These are phyloP conservation scores for Rhododendron griersonianum DNA, from an alignment of 148 eudicot genomes.

Conservation along the genomic window DNA sequence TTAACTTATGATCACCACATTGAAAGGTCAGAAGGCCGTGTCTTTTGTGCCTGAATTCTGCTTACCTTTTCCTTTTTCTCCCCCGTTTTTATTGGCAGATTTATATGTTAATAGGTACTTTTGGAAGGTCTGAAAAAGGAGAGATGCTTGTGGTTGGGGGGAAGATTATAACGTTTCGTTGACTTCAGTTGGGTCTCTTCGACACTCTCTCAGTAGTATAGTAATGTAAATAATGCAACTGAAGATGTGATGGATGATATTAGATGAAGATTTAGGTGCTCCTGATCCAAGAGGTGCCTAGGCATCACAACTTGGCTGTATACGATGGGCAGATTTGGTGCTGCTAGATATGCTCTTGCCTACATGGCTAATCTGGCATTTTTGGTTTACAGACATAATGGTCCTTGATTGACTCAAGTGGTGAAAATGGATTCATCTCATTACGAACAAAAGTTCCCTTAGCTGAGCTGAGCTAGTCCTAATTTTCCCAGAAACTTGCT, in stretches of 20 bases:
- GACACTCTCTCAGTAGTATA: neutral
- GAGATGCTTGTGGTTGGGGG: neutral
- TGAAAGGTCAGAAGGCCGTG: neutral
- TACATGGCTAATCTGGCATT: neutral
- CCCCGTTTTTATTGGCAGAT: neutral
- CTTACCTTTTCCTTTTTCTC: too few relatives aligned
- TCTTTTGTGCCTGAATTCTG: too few relatives aligned
- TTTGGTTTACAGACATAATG: neutral
- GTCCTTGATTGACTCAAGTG: neutral
- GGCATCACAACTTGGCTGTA: neutral
- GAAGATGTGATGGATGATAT: neutral
- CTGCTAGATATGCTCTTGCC: neutral
- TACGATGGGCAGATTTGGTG: neutral
- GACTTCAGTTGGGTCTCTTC: neutral
- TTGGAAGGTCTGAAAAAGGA: neutral
- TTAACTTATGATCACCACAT: neutral
- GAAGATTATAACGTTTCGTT: neutral
- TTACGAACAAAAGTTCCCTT: neutral
- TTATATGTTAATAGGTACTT: neutral
- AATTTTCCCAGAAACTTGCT: neutral
- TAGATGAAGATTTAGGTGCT: neutral
- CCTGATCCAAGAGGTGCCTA: neutral
- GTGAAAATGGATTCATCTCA: neutral
- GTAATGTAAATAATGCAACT: neutral
- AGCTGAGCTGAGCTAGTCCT: neutral